Evolutionary conservation across 1,284 basidiomycete species (phyloP), one percentile per base, ranked within the genome.

Genomic region (Crepidotus sp.): DNA sequence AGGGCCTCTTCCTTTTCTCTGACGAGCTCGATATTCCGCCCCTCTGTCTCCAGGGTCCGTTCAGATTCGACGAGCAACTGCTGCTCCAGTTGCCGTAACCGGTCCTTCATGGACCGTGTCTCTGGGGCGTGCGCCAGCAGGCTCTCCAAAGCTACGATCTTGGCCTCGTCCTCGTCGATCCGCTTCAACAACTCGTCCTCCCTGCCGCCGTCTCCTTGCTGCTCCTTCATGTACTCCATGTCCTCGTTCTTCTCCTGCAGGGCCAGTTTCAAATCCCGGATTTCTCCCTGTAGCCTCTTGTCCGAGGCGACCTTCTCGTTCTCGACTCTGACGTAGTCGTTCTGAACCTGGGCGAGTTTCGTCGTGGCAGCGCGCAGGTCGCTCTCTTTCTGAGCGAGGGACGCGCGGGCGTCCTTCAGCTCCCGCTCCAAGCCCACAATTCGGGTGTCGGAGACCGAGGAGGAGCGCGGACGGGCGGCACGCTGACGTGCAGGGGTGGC

Each of bases 151-250:
- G 74, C 67, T 4, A 59, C 55, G 22, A 80, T 77, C 59, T 74
- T 80, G 0, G 71, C 74, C 33, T 75, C 74, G 46, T 83, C 80
- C 55, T 79, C 77, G 35, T 83, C 80, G 26, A 83, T 76, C 50
- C 80, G 66, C 54, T 66, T 63, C 51, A 80, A 50, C 27, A 81
- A 54, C 48, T 77, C 76, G 26, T 70, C 68, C 55, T 83, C 80
- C 31, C 72, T 61, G 13, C 59, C 57, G 21, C 59, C 61, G 45
- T 65, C 61, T 30, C 56, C 64, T 40, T 64, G 54, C 54, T 65
- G 57, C 44, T 58, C 63, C 52, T 57, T 66, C 31, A 76, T 43
- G 32, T 65, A 68, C 9, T 60, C 60, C n/a, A 83, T 52, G 47
- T 83, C 79, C 25, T 76, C 77, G 27, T 76, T 71, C 51, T 70